Evolutionary conservation across 2,329 filamentous ascomycete species (phyloP).

Genomic region (Aspergillus terreus): DNA sequence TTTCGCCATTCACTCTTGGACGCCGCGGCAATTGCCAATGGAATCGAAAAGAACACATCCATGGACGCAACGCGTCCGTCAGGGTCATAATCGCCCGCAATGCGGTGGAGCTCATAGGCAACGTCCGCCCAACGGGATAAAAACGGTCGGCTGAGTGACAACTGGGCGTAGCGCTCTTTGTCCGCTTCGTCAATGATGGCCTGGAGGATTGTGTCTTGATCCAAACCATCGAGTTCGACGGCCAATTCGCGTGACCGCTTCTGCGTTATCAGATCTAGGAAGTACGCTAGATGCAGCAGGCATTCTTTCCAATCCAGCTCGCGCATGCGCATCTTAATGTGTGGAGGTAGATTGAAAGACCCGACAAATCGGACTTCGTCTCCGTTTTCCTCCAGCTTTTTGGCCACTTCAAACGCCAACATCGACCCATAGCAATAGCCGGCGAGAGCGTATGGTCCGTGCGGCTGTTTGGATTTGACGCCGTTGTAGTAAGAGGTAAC

Average conservation of each 20-base stretch:
- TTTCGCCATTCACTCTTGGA: constrained; percentile 10
- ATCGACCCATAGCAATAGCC: constrained; percentile 52
- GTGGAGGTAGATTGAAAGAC: constrained; percentile 48
- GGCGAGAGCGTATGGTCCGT: constrained; percentile 50
- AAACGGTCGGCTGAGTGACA: constrained; percentile 23
- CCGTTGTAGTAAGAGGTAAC: constrained; percentile 39
- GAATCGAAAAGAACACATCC: constrained; percentile 43
- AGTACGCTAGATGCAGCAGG: constrained; percentile 41
- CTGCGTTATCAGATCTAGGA: constrained; percentile 41
- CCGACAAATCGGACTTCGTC: constrained; percentile 45
- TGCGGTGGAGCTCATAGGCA: constrained; percentile 29
- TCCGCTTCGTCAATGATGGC: constrained; percentile 12
- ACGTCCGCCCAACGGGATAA: constrained; percentile 7
- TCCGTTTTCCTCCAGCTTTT: constrained; percentile 39
- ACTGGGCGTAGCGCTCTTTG: constrained; percentile 11
- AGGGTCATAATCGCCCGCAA: constrained; percentile 45
- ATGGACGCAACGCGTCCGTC: constrained; percentile 31
- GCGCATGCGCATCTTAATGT: constrained; percentile 45
- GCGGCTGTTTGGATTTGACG: constrained; percentile 44
- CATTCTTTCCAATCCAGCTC: constrained; percentile 38
- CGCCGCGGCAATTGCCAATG: constrained; percentile 28
- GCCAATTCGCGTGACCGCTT: not conserved
- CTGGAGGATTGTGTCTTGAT: not conserved
- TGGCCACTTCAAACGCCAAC: constrained; percentile 50
- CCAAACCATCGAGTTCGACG: constrained; percentile 1